Evolutionary conservation across 495 filamentous ascomycete species (phyloP), one percentile per base, ranked within the genome.

Genomic region (Aspergillus hancockii): DNA sequence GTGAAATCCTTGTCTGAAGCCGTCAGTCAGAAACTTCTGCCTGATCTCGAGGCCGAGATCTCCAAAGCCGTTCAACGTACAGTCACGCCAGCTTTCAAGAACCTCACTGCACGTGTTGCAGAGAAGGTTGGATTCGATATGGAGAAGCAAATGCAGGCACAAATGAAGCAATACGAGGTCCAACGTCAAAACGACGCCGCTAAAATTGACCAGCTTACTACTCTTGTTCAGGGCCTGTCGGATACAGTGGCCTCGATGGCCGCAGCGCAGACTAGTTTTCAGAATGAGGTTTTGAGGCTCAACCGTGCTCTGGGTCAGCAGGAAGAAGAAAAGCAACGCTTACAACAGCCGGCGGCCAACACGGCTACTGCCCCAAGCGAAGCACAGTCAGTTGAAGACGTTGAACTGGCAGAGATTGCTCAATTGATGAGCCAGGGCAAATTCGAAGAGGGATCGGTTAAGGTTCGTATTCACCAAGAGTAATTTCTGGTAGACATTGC

Each of bases 161-260:
- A 88, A 63, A 76, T 91, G 50, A 80, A 82, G 54, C 78, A 84
- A 22, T 79, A 88, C 19, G 89, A 96, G 64, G 67, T 76, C n/a
- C 85, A 88, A 67, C 89, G 85, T 45, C 80, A 84, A 19, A 78
- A 80, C 22, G 92, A 97, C 62, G 80, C 79, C 30, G 78, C 76
- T 32, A 96, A 96, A 78, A 90, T 97, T 58, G 90, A 96, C 49
- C 85, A 93, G 62, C 83, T 98, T 60, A 88, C 88, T 16, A 75
- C 80, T 6, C 80, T 90, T 23, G 87, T 96, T 10, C 84, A 82
- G 34, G 77, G 83, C 45, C 78, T 97, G 55, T 82, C 87, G 14
- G 84, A 89, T 57, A 91, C 87, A 9, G 80, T 98, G 25, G 80
- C 85, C 31, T 77, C 85, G 8, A 86, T 96, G 83, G 84, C 85